Evolutionary conservation across 805 yeast species (phyloP), one percentile per base, ranked within the genome.

Genomic region (Candida tallmaniae): DNA sequence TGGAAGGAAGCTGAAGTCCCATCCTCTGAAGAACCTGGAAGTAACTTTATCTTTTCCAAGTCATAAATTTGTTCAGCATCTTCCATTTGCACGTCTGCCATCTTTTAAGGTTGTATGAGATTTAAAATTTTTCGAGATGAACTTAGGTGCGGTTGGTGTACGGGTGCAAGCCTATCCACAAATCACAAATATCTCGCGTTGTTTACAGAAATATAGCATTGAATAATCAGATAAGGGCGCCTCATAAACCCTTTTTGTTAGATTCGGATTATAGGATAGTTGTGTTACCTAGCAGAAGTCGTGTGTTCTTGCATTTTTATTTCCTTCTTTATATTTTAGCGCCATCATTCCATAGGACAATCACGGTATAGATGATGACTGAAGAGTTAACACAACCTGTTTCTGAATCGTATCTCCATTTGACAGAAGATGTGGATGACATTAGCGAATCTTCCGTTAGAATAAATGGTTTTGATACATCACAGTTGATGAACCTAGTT

Each of bases 1-100:
- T 90, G 95, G 67, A 93, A 93, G 4, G 96, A 86, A 1, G 95
- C 96, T 18, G 95, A 88, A 27, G 90, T 75, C 29, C 96, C 97
- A 56, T 93, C 97, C 44, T 85, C 93, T 3, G 95, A 74, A 8
- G 90, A 76, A 4, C 97, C 97, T 17, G 95, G 90, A 26, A 88
- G 75, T 39, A 80, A 48, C 50, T 67, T 74, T 46, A 80, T 77
- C 59, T 80, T 80, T 20, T 76, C 81, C 27, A 60, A 52, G 42
- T 74, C 79, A 33, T 60, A 56, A 38, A 65, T 75, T 44, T 73
- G 76, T 39, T 67, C 71, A 32, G 68, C 65, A 36, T 35, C 38
- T 30, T 35, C 32, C 32, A 29, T 30, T 26, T 35, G 23, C 7
- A 27, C 29, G 19, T 27, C 29, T 16, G 29, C 17, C 29, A 27